phyloP scores from a whole-genome alignment of 169 alveolate genomes.

The Eimeria tenella region DNA sequence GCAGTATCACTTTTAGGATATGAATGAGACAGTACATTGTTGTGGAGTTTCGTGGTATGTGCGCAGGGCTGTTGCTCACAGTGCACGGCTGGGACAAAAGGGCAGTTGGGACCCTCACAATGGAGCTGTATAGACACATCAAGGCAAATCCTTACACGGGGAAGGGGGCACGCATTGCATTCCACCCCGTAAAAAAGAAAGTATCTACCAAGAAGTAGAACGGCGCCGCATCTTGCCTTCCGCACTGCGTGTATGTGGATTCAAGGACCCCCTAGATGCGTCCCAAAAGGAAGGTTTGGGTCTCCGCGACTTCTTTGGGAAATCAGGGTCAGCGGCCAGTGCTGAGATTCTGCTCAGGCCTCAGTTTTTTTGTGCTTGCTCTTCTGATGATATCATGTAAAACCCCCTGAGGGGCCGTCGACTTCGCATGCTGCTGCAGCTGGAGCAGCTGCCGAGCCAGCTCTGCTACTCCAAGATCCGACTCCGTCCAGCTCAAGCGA shows the following conservation, averaged over 20 bases:
- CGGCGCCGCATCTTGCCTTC: not conserved
- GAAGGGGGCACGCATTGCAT: slow-evolving; percentile 91
- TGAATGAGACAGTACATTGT: not conserved
- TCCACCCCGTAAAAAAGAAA: slow-evolving; percentile 87
- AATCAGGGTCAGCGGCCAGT: too few species aligned
- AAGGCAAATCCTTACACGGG: slow-evolving; percentile 91
- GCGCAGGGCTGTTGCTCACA: slow-evolving; percentile 82
- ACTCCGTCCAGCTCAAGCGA: not conserved
- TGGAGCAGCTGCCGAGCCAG: slow-evolving; percentile 32
- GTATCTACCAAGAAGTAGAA: slow-evolving; percentile 85
- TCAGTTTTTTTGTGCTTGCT: too few species aligned
- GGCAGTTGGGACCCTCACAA: slow-evolving; percentile 90
- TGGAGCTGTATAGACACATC: slow-evolving; percentile 87
- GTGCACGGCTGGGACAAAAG: slow-evolving; percentile 91
- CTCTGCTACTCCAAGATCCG: not conserved
- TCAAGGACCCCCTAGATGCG: too few species aligned
- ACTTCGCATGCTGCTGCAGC: not conserved
- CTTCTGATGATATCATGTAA: too few species aligned
- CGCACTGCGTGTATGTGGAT: too few species aligned
- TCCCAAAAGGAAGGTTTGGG: too few species aligned
- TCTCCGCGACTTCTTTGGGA: too few species aligned
- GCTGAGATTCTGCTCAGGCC: too few species aligned
- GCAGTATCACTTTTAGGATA: not conserved
- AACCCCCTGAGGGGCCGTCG: too few species aligned
- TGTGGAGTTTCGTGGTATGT: slow-evolving; percentile 32